Conservation (phyloP, 1,284 basidiomycete genomes). For the Papiliotrema terrestris region DNA sequence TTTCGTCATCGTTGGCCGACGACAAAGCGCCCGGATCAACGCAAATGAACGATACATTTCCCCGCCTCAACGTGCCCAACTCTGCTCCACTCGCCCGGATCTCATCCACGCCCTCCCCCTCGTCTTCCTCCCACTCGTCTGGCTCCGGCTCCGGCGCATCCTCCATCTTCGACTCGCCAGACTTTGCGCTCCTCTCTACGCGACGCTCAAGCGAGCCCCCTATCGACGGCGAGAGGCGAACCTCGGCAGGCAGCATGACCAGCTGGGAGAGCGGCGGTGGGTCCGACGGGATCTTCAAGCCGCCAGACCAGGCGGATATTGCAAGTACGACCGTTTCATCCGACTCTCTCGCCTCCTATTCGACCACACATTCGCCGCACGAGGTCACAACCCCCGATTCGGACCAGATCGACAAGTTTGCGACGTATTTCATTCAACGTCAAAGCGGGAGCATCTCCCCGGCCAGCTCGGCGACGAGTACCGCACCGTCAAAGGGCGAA, state of each 20-base stretch:
- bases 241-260: slow-evolving; percentile 12
- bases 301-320: not conserved
- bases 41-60: not conserved
- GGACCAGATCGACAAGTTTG: not conserved
- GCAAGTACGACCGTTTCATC: slow-evolving; percentile 1
- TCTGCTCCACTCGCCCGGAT: not conserved
- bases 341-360: not conserved
- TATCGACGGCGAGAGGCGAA: slow-evolving; percentile 5
- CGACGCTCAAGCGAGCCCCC: not conserved
- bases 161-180: slow-evolving; percentile 14
- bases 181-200: not conserved
- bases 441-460: slow-evolving; percentile 13
- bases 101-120: slow-evolving; percentile 10
- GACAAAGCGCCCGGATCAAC: not conserved
- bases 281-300: slow-evolving; percentile 1
- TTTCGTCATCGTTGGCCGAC: too few relatives aligned
- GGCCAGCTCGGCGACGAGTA: slow-evolving; percentile 21
- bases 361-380: not conserved
- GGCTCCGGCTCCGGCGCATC: not conserved
- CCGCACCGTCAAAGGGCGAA: slow-evolving; percentile 23
- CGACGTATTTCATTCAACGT: not conserved
- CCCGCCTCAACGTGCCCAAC: too few relatives aligned
- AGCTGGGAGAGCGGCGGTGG: slow-evolving; percentile 14
- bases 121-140: slow-evolving; percentile 3
- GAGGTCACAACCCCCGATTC: slow-evolving; percentile 2